Evolutionary conservation across 192 early-diverging fungal genomes (phyloP), one percentile per base, ranked within the genome.

Genomic region (Coemansia sp.): DNA sequence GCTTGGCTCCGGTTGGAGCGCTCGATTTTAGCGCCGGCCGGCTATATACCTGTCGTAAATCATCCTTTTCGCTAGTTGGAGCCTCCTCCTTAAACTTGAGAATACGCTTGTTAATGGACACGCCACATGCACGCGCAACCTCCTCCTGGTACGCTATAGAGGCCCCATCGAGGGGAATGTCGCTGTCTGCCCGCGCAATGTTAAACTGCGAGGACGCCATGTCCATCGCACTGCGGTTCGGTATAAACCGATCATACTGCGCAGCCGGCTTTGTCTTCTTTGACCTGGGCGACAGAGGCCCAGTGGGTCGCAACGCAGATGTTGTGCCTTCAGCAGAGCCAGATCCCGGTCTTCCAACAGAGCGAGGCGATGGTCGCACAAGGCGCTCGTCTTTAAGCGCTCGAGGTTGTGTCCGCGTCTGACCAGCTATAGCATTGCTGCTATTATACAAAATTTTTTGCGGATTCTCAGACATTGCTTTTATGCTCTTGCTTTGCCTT

Each of bases 241-340:
- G 94, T 63, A 97, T 94, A 76, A 95, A 96, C 21, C 95, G 86
- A 70, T 97, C 95, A 69, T 88, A 87, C 80, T 89, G 74, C n/a
- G 73, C 57, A 0, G 54, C 59, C 0, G 68, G n/a, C 66, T 80
- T 80, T 51, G 71, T 11, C 51, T 75, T 75, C 36, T 69, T 69
- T 24, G 54, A 54, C 14, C 77, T 72, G 14, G 65, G 77, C 59
- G 72, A 74, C 22, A 72, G 61, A 0, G 76, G 71, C 6, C 64
- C 67, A 17, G 39, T 42, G 2, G 31, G 24, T 8, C 70, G 58
- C 14, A 54, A 25, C 39, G 23, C 54, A 17, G 55, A 39, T 8
- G 33, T 54, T 4, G 60, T 25, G 51, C 70, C 46, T 6, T 24
- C 68, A 10, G 56, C 23, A 5, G 30, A 56, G 31, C 66, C 61